phyloP scores from a whole-genome alignment of 495 filamentous ascomycete genomes.

The Lichina pygmaea region DNA sequence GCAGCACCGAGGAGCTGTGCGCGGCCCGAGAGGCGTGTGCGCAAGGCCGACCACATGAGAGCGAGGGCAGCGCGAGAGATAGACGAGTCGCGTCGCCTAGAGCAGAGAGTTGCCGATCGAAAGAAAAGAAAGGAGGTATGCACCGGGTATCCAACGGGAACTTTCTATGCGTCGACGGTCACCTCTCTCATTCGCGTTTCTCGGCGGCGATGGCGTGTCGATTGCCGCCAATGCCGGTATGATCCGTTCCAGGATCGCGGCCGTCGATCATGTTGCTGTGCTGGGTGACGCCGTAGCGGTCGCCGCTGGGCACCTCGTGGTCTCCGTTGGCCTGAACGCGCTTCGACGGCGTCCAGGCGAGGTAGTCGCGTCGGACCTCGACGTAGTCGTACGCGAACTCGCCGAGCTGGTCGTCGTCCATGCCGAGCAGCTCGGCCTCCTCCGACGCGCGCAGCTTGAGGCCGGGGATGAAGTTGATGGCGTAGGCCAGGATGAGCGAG shows the following conservation, averaged over 20 bases:
- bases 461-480: slow-evolving; percentile 69
- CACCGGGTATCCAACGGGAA: too few species aligned
- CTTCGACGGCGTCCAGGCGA: slow-evolving; percentile 86
- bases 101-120: too few species aligned
- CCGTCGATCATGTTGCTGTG: slow-evolving; percentile 51
- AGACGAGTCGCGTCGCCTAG: too few species aligned
- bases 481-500: slow-evolving; percentile 55
- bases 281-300: slow-evolving; percentile 58
- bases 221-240: slow-evolving; percentile 16
- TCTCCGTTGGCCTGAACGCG: slow-evolving; percentile 28
- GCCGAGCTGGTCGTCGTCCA: slow-evolving; percentile 97
- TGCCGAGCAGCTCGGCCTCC: slow-evolving; percentile 90
- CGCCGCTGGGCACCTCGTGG: slow-evolving; percentile 34
- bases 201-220: slow-evolving; percentile 5
- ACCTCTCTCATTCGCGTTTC: neutral
- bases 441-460: slow-evolving; percentile 77
- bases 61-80: too few species aligned
- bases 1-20: too few species aligned
- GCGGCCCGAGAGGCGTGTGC: too few species aligned
- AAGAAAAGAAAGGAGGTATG: too few species aligned
- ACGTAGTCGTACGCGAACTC: slow-evolving; percentile 99
- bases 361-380: slow-evolving; percentile 88
- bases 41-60: too few species aligned
- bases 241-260: slow-evolving; percentile 13
- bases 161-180: too few species aligned